phyloP scores from a whole-genome alignment of 2,329 filamentous ascomycete genomes.

The Penicillium janthinellum region DNA sequence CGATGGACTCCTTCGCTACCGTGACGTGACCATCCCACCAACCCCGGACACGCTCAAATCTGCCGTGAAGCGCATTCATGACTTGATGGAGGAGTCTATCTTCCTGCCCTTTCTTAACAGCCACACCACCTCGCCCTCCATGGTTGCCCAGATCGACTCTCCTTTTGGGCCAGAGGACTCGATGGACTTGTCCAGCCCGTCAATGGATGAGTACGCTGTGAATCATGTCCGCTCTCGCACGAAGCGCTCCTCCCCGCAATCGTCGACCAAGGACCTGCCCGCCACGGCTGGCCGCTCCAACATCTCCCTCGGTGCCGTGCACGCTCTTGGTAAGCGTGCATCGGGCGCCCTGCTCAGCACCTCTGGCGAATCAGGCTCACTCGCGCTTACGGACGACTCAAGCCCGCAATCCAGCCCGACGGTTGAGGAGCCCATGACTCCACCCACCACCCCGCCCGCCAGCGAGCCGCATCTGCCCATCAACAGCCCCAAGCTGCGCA shows the following conservation, averaged over 20 bases:
- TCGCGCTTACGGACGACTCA: conserved; percentile 51
- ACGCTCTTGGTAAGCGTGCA: conserved; percentile 40
- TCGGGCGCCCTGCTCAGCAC: conserved; percentile 40
- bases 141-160: conserved; percentile 49
- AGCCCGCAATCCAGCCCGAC: conserved; percentile 44
- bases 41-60: conserved; percentile 77
- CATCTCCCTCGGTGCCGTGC: conserved; percentile 35
- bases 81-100: conserved; percentile 96
- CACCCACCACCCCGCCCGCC: conserved; percentile 53
- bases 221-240: conserved; percentile 32
- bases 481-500: conserved; percentile 44
- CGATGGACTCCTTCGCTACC: conserved; percentile 71
- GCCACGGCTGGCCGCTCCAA: conserved; percentile 33
- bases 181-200: conserved; percentile 35
- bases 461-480: conserved; percentile 41
- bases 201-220: conserved; percentile 34
- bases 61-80: conserved; percentile 85
- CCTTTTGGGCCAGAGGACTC: conserved; percentile 42
- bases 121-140: conserved; percentile 52
- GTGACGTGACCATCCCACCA: conserved; percentile 61
- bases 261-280: conserved; percentile 35
- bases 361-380: conserved; percentile 42
- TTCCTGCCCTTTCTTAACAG: conserved; percentile 87
- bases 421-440: conserved; percentile 51
- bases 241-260: conserved; percentile 35